Evolutionary conservation across 495 filamentous ascomycete genomes (phyloP), one percentile per base, ranked within the genome.

Genomic region (Penicillium angulare): DNA sequence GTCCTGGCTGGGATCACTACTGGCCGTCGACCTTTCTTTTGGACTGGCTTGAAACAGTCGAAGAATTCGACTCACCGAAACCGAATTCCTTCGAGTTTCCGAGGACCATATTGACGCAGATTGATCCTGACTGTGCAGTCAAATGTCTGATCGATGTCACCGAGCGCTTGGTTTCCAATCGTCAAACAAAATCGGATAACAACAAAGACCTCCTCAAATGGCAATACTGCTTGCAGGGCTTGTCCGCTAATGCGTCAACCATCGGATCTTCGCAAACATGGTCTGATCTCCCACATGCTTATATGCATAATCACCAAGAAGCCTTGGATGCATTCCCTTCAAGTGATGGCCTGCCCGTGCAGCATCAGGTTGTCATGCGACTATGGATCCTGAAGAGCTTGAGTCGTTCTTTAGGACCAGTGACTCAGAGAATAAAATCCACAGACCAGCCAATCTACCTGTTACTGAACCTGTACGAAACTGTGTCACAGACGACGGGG

Each of bases 341-440:
- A 10, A 20, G 23, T 24, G 18, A 23, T 29, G 16, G 38, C n/a
- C 5, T 17, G 12, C 22, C 31, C 20, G 33, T 47, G 3, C 63
- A 57, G 6, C 60, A 64, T 7, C 66, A 60, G 24, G 65, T 75
- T 3, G 27, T 74, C 1, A 10, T 68, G 20, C 71, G 74, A 20
- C 44, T 77, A 9, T 77, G 74, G 74, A 34, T 57, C 22, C 54
- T 75, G 47, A 61, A 64, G 20, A 59, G 58, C 0, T 45, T 77
- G 20, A 63, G 60, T 36, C 52, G 55, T 44, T 49, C 60, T 5
- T 43, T 56, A 31, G 57, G 53, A 9, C 59, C 57, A 33, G 49
- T 61, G 48, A 59, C 44, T 16, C 49, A 50, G 31, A 32, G 32
- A 12, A 7, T 33, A 6, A 56, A 50, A 35, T 42, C 47, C 1